Base-by-base conservation (phyloP, 2,329 filamentous ascomycete genomes). In the Madurella fahalii region DNA sequence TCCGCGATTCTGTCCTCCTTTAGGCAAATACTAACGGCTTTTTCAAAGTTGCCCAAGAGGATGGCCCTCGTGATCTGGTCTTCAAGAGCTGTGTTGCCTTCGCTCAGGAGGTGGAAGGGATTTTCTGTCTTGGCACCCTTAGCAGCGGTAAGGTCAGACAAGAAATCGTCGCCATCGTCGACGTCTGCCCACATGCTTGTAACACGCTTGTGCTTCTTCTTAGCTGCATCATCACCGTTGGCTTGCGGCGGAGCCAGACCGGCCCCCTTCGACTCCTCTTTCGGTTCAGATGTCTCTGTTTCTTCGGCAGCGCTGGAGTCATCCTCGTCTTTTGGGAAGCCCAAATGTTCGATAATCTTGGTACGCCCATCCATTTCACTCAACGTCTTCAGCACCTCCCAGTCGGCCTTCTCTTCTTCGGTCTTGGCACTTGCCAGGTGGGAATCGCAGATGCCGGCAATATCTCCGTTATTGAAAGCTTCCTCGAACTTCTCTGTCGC, bases 401-500 rank as follows among this genome's bases (percentile, higher is more conserved):
- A 99, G 71, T 97, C 93, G 4, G 89, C 88, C 76, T 91, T 96
- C 69, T 97, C 94, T 61, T 95, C 90, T 1, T 96, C 92, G 0
- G 84, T 89, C 66, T 84, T 85, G 16, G 92, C 87, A 58, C 84
- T 76, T 25, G 85, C 77, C 58, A 91, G 85, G 67, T 93, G 89
- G 18, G 85, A 80, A 66, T 92, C 85, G 68, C 92, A 96, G 57
- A 99, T 89, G 41, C 78, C 78, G 4, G 80, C 79, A 16, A 99
- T 74, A 67, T 97, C 84, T 20, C 91, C 92, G 53, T 83, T 81
- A 65, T 86, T 82, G 54, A 99, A 75, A 9, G 90, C 85, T 62
- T 85, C 83, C 69, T 99, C 92, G 61, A 99, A 97, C 63, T 86
- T 86, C 63, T 93, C 85, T 0, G 90, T 95, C 8, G 90, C 85